A percentile compares a stretch with the other conserved stretches of the same genome.
Evolutionary conservation across 2,329 filamentous ascomycete species (phyloP).

Genomic region (Penicillium olsonii): DNA sequence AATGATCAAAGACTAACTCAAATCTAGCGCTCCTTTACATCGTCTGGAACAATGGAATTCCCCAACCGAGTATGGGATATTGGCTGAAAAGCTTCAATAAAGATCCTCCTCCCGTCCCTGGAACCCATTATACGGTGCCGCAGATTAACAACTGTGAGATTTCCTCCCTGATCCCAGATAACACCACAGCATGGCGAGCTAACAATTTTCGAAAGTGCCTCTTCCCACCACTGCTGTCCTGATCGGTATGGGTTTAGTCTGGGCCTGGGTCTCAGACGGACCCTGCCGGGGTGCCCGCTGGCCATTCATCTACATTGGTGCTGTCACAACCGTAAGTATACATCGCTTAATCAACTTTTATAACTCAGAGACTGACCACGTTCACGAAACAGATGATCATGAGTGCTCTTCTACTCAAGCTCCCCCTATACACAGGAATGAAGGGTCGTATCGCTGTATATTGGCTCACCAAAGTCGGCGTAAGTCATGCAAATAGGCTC

Average conservation of each 20-base stretch:
- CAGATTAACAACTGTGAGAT: conserved; percentile 42
- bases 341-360: not conserved
- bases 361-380: not conserved
- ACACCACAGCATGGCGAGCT: not conserved
- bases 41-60: conserved; percentile 42
- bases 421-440: conserved; percentile 41
- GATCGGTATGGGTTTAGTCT: conserved; percentile 37
- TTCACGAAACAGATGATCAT: conserved; percentile 31
- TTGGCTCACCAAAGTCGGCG: conserved; percentile 41
- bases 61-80: conserved; percentile 43
- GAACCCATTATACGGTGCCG: conserved; percentile 32
- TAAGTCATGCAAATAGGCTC: conserved; percentile 17
- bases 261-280: conserved; percentile 44
- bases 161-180: conserved; percentile 13
- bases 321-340: conserved; percentile 35
- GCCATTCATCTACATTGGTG: conserved; percentile 44
- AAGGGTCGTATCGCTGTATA: conserved; percentile 40
- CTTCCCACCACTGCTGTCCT: conserved; percentile 37
- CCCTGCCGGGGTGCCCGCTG: conserved; percentile 35
- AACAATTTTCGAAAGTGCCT: conserved; percentile 18
- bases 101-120: conserved; percentile 38
- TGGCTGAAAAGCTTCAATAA: conserved; percentile 47
- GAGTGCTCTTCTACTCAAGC: conserved; percentile 32
- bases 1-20: not conserved
- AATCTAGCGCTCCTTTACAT: conserved; percentile 35